These are phyloP conservation scores for Cyclaneusma minus DNA, from an alignment of 2,329 filamentous ascomycete genomes.

Conservation along the genomic window DNA sequence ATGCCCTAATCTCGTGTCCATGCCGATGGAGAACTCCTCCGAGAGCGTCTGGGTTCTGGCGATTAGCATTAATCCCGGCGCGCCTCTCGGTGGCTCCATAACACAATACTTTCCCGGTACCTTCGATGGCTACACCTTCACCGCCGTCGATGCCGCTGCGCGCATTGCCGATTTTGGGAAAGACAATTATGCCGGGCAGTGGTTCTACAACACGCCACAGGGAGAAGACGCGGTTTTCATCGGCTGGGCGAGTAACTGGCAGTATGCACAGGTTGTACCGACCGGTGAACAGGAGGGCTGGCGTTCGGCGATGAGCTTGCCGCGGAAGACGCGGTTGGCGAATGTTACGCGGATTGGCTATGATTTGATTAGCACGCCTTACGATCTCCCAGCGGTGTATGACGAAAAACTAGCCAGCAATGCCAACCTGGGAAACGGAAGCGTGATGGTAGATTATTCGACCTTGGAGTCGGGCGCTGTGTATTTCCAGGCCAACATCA, in stretches of 20 bases:
- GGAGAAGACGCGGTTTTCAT: conserved; percentile 20
- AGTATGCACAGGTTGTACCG: conserved; percentile 37
- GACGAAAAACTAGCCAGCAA: conserved; percentile 27
- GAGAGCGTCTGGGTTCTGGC: conserved; percentile 25
- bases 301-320: conserved; percentile 34
- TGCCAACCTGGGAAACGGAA: conserved; percentile 29
- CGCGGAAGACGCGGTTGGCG: conserved; percentile 34
- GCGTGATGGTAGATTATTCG: conserved; percentile 33
- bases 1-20: conserved; percentile 43
- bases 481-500: conserved; percentile 38
- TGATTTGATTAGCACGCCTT: conserved; percentile 32
- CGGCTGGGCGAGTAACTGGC: conserved; percentile 43
- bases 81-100: conserved; percentile 37
- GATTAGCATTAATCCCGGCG: conserved; percentile 41
- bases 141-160: conserved; percentile 24
- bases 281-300: conserved; percentile 35
- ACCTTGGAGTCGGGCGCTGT: conserved; percentile 31
- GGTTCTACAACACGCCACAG: conserved; percentile 30
- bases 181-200: conserved; percentile 41
- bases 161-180: conserved; percentile 30
- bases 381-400: conserved; percentile 31
- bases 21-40: conserved; percentile 26
- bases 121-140: conserved; percentile 51
- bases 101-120: conserved; percentile 39
- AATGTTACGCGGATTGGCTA: conserved; percentile 34